A percentile compares a stretch with the other conserved stretches of the same genome.
Conservation (phyloP, 1,139 yeast genomes). For the Yamadazyma mexicana region DNA sequence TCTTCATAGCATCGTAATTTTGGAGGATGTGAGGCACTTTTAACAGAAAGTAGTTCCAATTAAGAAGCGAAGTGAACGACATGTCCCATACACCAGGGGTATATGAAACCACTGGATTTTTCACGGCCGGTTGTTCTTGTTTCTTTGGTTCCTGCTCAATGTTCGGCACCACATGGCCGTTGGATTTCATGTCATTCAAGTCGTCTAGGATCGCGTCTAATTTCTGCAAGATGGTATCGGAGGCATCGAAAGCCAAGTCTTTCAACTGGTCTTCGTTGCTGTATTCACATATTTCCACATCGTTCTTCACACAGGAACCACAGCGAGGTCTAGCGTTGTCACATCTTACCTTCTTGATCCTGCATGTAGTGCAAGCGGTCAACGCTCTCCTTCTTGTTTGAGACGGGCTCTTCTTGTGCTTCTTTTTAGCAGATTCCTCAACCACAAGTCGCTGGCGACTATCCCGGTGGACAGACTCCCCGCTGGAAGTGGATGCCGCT, state of each 20-base stretch:
- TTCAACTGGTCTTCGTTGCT: constrained; percentile 28
- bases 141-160: background rate
- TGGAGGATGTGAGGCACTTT: constrained; percentile 18
- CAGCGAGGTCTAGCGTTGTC: constrained; percentile 53
- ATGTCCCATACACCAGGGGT: constrained; percentile 34
- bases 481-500: constrained; percentile 5
- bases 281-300: constrained; percentile 32
- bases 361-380: constrained; percentile 51
- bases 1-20: constrained; percentile 15
- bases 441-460: background rate
- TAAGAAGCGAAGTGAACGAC: constrained; percentile 22
- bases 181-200: constrained; percentile 21
- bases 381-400: constrained; percentile 38
- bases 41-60: constrained; percentile 32
- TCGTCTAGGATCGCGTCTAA: constrained; percentile 33
- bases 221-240: constrained; percentile 22
- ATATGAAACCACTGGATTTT: background rate
- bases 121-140: too few relatives aligned
- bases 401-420: constrained; percentile 4
- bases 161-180: too few relatives aligned
- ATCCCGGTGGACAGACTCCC: constrained; percentile 3
- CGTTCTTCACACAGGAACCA: constrained; percentile 46
- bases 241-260: constrained; percentile 29
- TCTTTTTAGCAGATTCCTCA: constrained; percentile 9
- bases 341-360: constrained; percentile 50